A percentile compares a stretch with the other conserved stretches of the same genome.
phyloP scores from a whole-genome alignment of 257 asterid genomes.

The Scutellaria galericulata region DNA sequence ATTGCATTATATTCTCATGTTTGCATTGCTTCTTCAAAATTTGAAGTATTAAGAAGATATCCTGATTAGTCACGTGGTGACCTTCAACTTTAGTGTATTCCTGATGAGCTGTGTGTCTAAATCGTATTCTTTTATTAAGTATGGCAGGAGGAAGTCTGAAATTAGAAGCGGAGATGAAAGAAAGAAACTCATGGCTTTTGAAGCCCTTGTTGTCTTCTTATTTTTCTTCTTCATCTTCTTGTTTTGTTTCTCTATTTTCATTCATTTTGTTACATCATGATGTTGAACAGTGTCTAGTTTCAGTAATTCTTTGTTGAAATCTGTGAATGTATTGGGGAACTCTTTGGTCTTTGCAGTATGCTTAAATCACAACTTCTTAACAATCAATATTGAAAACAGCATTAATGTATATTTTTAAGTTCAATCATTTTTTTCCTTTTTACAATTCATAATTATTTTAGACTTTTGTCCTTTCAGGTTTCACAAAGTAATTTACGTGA shows the following conservation, averaged over 20 bases:
- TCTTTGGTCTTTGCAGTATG: background rate
- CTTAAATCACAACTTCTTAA: background rate
- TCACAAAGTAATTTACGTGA: conserved; percentile 90
- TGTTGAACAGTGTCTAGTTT: background rate
- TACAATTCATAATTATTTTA: conserved; percentile 21
- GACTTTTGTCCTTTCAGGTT: conserved; percentile 45
- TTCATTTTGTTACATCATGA: background rate
- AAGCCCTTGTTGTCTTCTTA: background rate
- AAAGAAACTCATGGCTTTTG: conserved; percentile 3
- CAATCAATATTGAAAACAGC: conserved; percentile 14
- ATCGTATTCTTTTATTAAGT: background rate
- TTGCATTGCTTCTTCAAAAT: conserved; percentile 31
- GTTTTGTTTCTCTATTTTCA: background rate
- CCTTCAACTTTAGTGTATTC: conserved; percentile 13
- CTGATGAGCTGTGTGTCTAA: conserved; percentile 1
- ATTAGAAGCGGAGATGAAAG: background rate
- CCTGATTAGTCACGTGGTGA: conserved; percentile 11
- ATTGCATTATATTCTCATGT: conserved; percentile 19
- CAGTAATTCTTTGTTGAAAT: conserved; percentile 15
- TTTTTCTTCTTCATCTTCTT: no score
- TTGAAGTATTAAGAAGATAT: conserved; percentile 8
- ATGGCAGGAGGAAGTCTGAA: background rate
- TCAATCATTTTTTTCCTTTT: background rate
- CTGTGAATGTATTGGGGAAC: conserved; percentile 3
- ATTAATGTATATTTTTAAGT: background rate